Percentiles rank a stretch among this genome's conserved stretches.
These are phyloP conservation scores for Rhodotorula diobovata DNA, from an alignment of 768 basidiomycete species.

Conservation along the genomic window DNA sequence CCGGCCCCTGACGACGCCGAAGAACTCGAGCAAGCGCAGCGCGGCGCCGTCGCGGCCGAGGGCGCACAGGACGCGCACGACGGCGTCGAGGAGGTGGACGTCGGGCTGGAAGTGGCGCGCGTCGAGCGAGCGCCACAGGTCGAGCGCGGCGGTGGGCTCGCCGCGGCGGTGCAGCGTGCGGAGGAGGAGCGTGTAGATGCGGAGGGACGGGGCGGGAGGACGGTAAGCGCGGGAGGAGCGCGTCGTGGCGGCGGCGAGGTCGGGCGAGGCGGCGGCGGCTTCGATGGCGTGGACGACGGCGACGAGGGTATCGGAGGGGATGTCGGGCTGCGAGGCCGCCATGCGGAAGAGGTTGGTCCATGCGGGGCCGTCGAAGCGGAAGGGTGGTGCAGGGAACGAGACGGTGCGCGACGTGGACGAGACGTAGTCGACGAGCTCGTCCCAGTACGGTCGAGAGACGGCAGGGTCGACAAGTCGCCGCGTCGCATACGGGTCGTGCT, in stretches of 20 bases:
- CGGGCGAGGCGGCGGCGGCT: background rate
- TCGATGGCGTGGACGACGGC: constrained; percentile 6
- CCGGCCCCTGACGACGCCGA: background rate
- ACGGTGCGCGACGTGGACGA: background rate
- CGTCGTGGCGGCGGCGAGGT: background rate
- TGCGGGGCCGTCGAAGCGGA: constrained; percentile 12
- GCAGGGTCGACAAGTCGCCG: background rate
- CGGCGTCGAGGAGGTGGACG: constrained; percentile 11
- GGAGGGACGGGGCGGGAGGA: constrained; percentile 8
- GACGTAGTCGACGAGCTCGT: constrained; percentile 1
- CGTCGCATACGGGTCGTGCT: background rate
- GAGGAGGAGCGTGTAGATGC: constrained; percentile 28
- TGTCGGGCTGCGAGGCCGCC: background rate
- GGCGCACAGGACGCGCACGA: constrained; percentile 3
- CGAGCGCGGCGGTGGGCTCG: background rate
- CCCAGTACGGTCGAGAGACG: constrained; percentile 12
- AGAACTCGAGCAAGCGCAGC: background rate
- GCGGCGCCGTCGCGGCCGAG: background rate
- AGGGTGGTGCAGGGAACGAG: constrained; percentile 12
- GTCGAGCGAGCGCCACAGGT: constrained; percentile 14
- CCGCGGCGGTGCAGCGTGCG: constrained; percentile 13
- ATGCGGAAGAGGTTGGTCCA: constrained; percentile 17
- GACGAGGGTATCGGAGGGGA: background rate
- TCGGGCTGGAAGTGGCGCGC: constrained; percentile 1
- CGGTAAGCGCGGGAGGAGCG: background rate